phyloP scores from a whole-genome alignment of 2,329 filamentous ascomycete genomes.

The Triangularia setosa region DNA sequence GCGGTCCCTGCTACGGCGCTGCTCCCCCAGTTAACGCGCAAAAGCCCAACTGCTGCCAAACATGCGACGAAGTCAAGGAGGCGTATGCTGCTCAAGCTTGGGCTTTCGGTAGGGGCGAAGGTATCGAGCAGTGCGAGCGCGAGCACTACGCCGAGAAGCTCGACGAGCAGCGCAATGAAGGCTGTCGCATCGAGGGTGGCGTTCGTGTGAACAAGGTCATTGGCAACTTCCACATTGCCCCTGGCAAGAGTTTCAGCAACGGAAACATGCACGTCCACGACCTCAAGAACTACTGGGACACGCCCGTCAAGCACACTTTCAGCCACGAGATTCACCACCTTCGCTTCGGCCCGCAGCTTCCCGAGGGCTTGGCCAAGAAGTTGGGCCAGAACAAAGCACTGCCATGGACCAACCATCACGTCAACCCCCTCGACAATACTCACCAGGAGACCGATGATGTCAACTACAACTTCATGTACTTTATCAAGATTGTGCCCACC shows the following conservation, averaged over 20 bases:
- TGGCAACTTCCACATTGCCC: constrained; percentile 97
- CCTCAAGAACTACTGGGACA: constrained; percentile 88
- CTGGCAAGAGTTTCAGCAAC: constrained; percentile 91
- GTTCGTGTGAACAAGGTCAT: constrained; percentile 97
- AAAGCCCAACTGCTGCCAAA: constrained; percentile 93
- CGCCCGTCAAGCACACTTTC: constrained; percentile 75
- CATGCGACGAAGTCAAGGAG: constrained; percentile 92
- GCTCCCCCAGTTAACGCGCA: constrained; percentile 63
- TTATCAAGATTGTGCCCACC: constrained; percentile 95
- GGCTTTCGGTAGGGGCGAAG: constrained; percentile 90
- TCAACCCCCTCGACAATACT: constrained; percentile 84
- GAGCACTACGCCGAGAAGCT: constrained; percentile 91
- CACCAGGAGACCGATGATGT: constrained; percentile 74
- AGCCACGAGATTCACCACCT: constrained; percentile 83
- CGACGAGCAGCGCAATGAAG: constrained; percentile 82
- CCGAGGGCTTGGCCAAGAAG: constrained; percentile 63
- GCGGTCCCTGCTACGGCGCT: constrained; percentile 89
- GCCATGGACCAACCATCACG: constrained; percentile 82
- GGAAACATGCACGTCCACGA: constrained; percentile 98
- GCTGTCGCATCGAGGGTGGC: constrained; percentile 87
- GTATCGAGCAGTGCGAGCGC: constrained; percentile 89
- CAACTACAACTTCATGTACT: constrained; percentile 98
- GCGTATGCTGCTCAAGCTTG: constrained; percentile 86
- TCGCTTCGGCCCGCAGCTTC: constrained; percentile 88
- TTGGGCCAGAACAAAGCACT: constrained; percentile 47